Percentiles rank a stretch among this genome's conserved stretches.
These are phyloP conservation scores for Trebouxia sp. DNA, from an alignment of 139 green algal genomes.

Conservation along the genomic window DNA sequence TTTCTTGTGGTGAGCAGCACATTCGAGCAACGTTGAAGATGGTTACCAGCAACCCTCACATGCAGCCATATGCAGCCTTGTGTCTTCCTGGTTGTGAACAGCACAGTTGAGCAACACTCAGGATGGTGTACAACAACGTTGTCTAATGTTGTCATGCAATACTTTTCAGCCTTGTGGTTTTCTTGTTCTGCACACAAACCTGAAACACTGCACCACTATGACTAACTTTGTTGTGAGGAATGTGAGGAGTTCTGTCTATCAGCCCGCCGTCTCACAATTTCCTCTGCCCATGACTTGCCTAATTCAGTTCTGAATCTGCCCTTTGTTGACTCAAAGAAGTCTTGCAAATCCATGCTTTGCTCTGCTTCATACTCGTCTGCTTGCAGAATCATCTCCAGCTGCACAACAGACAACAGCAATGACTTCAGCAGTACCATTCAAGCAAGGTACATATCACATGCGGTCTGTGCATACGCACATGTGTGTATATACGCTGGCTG, in stretches of 20 bases:
- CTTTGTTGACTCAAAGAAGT: slow-evolving; percentile 87
- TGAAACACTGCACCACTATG: not conserved
- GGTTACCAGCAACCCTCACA: too few species aligned
- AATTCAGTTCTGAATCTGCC: slow-evolving; percentile 76
- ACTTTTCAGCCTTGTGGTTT: not conserved
- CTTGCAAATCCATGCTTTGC: slow-evolving; percentile 67
- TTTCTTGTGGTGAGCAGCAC: too few species aligned
- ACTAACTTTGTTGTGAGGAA: not conserved
- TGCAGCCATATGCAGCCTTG: too few species aligned
- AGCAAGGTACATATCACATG: too few species aligned
- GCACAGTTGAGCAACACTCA: not conserved
- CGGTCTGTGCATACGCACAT: too few species aligned
- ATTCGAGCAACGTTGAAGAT: too few species aligned
- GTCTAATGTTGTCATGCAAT: not conserved
- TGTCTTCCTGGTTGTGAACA: not conserved
- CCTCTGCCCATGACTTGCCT: slow-evolving; percentile 61
- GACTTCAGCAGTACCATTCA: too few species aligned
- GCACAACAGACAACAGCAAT: slow-evolving; percentile 1
- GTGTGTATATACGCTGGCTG: too few species aligned
- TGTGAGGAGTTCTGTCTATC: not conserved
- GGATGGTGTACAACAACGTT: not conserved
- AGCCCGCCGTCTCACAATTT: slow-evolving; percentile 36
- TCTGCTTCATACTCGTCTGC: slow-evolving; percentile 85
- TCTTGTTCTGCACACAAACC: not conserved
- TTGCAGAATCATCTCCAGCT: slow-evolving; percentile 83